phyloP scores from a whole-genome alignment of 2,329 filamentous ascomycete genomes.

The Atkinsonella hypoxylon region DNA sequence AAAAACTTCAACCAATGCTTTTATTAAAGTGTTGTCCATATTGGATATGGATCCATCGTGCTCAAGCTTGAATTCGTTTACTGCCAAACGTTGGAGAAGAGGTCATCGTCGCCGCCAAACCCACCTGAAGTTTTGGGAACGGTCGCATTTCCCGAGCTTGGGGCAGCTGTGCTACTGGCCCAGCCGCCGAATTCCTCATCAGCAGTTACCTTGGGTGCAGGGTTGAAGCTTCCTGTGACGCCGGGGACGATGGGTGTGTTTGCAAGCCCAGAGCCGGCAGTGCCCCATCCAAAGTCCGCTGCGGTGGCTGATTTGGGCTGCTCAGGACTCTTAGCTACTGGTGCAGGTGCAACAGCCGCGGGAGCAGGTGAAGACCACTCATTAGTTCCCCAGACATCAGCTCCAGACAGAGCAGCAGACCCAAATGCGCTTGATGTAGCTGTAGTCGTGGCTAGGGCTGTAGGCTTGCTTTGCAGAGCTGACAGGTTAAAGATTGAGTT shows the following conservation, averaged over 20 bases:
- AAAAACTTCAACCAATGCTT: conserved; percentile 7
- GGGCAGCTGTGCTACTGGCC: conserved; percentile 55
- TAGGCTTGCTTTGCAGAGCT: conserved; percentile 32
- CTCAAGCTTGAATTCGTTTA: conserved; percentile 23
- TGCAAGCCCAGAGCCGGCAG: conserved; percentile 34
- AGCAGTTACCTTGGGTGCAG: conserved; percentile 59
- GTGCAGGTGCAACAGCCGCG: conserved; percentile 22
- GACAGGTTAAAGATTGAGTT: conserved; percentile 77
- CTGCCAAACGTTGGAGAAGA: conserved; percentile 95
- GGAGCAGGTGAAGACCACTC: conserved; percentile 54
- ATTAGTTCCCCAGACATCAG: conserved; percentile 78
- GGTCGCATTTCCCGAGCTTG: conserved; percentile 25
- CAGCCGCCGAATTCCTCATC: conserved; percentile 97
- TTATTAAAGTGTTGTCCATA: conserved; percentile 1
- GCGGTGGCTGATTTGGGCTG: conserved; percentile 32
- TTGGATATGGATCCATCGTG: neutral
- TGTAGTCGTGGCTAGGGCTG: conserved; percentile 27
- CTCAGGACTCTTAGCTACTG: conserved; percentile 44
- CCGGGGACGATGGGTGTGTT: conserved; percentile 49
- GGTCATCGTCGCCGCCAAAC: conserved; percentile 63
- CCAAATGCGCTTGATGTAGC: conserved; percentile 24
- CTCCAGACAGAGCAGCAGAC: conserved; percentile 29
- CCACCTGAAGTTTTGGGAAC: conserved; percentile 44
- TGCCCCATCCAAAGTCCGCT: conserved; percentile 53
- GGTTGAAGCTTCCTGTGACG: conserved; percentile 51